Base-by-base conservation (phyloP, 495 filamentous ascomycete species). In the Evernia prunastri region DNA sequence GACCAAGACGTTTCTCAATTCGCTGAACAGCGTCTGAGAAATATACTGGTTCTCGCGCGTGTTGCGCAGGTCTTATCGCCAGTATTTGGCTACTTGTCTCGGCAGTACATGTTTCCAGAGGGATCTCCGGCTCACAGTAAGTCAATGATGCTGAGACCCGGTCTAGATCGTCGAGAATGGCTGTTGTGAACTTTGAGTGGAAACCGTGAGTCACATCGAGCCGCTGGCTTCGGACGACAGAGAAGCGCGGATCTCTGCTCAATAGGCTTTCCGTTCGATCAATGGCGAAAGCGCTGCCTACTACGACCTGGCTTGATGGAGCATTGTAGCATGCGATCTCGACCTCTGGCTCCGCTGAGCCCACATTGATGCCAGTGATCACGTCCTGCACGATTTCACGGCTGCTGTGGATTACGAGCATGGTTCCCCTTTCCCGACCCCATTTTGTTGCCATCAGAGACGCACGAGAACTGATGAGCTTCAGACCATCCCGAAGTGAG, bases 41-140 rank as follows among this genome's bases (percentile, higher is more conserved):
- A 63, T 71, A 83, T 0, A 86, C 83, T 0, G 83, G 79, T 2
- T 78, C 68, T 8, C 80, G 71, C 63, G 78, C 78, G 62, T 86
- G 83, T 0, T 77, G 67, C 1, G 76, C 69, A 0, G 81, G 72
- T 61, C 49, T 66, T 27, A 20, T 37, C 17, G 63, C 23, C 36
- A 17, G 20, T 17, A 56, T 39, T 31, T 63, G 42, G 53, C 31
- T 45, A 4, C n/a, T n/a, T 17, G 42, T 4, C 13, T 59, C 27
- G 4, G 47, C 39, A 36, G 72, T 69, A 60, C 72, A 73, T 15
- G 69, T 70, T 63, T 80, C 76, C 5, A 80, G 20, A 1, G 47
- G 72, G 9, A 78, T 69, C 9, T 29, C 53, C 5, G 78, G 74
- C 60, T 70, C 42, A 0, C 69, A 63, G 59, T 70, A 73, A 4